Evolutionary conservation across 192 early-diverging fungal species (phyloP).

Genomic region (Rhizophagus sp.): DNA sequence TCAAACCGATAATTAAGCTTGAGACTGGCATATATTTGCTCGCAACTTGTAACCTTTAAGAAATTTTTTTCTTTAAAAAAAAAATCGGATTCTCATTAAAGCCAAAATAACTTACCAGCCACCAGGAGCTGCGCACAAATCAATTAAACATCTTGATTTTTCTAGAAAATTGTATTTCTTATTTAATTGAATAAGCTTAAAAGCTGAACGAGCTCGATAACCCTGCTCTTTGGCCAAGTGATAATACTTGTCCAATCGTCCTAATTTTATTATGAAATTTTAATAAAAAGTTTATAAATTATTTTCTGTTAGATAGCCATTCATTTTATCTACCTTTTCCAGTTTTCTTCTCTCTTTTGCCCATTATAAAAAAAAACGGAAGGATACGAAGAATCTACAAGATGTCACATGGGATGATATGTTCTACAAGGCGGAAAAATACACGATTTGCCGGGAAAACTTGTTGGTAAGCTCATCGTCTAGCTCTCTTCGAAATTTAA

Average conservation of each 20-base stretch:
- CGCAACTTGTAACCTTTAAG: constrained; percentile 85
- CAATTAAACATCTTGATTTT: constrained; percentile 83
- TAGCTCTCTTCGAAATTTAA: neutral
- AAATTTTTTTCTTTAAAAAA: neutral
- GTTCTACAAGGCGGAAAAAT: neutral
- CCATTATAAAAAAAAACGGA: constrained; percentile 30
- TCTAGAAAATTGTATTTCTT: constrained; percentile 98
- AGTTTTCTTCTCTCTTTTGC: constrained; percentile 52
- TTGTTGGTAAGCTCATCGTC: too few relatives aligned
- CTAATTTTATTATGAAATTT: constrained; percentile 41
- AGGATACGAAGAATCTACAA: neutral
- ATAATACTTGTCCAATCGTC: constrained; percentile 99
- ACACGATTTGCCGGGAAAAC: neutral
- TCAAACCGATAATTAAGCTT: constrained; percentile 82
- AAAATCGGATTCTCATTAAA: constrained; percentile 3
- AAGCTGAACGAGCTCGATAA: constrained; percentile 97
- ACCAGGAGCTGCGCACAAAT: constrained; percentile 98
- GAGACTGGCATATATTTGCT: constrained; percentile 97
- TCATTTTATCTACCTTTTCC: constrained; percentile 42
- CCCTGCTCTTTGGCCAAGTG: constrained; percentile 99
- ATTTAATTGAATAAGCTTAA: constrained; percentile 99
- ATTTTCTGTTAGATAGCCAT: neutral
- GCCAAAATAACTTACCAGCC: constrained; percentile 67
- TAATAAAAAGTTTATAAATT: neutral
- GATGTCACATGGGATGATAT: neutral